Evolutionary conservation across 2,329 filamentous ascomycete genomes (phyloP).

Genomic region (Teratosphaeriaceae sp.): DNA sequence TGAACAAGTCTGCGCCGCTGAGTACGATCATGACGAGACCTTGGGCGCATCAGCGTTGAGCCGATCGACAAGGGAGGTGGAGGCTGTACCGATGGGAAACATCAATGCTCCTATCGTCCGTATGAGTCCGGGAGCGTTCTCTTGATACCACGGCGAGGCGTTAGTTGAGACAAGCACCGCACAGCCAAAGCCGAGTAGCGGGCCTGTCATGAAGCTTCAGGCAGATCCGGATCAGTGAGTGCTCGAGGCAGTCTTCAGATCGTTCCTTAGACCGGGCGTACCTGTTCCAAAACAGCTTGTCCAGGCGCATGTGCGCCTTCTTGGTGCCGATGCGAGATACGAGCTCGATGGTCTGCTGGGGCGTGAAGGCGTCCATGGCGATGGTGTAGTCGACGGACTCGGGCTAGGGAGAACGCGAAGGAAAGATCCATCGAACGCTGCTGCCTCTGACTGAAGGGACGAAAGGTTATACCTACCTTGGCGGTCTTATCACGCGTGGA

Average conservation of each 20-base stretch:
- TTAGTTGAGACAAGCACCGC: slow-evolving; percentile 27
- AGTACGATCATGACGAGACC: slow-evolving; percentile 26
- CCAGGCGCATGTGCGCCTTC: slow-evolving; percentile 48
- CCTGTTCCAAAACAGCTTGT: slow-evolving; percentile 50
- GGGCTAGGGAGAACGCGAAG: not conserved
- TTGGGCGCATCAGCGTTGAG: not conserved
- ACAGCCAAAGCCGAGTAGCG: slow-evolving; percentile 46
- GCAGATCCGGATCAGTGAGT: no score
- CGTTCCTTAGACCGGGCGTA: no score
- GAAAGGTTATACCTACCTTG: not conserved
- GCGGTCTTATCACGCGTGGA: no score
- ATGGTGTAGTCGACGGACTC: not conserved
- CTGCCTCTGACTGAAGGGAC: no score
- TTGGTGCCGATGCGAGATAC: slow-evolving; percentile 42
- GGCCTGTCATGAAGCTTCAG: slow-evolving; percentile 49
- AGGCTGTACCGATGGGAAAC: slow-evolving; percentile 27
- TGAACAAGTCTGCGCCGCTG: slow-evolving; percentile 30
- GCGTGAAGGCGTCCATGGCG: slow-evolving; percentile 8
- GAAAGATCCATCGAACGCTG: no score
- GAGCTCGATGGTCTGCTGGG: slow-evolving; percentile 42
- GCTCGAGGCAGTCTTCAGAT: no score
- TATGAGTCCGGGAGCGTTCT: slow-evolving; percentile 29
- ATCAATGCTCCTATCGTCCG: slow-evolving; percentile 26
- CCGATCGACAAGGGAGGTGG: not conserved
- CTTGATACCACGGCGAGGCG: slow-evolving; percentile 28